Percentiles rank a stretch among this genome's conserved stretches.
These are phyloP conservation scores for Geotrichum histeridarum DNA, from an alignment of 1,139 yeast genomes.

Conservation along the genomic window DNA sequence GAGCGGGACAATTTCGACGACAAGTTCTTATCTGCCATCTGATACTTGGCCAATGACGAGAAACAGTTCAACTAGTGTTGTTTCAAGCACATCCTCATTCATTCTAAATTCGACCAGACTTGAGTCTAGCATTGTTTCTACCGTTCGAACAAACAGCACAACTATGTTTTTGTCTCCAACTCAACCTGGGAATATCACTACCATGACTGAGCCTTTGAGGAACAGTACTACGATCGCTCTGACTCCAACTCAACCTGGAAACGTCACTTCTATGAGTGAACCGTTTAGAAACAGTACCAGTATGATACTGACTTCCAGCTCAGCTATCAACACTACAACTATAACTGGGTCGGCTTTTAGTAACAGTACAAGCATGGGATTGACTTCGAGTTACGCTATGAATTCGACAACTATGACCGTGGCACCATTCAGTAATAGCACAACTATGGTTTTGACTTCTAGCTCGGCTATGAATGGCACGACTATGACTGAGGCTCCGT, in stretches of 20 bases:
- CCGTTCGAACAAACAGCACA: not conserved
- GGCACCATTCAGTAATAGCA: no score
- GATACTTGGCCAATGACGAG: not conserved
- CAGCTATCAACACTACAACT: not conserved
- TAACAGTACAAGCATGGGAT: not conserved
- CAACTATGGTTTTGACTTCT: no score
- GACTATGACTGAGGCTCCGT: not conserved
- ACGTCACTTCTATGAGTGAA: not conserved
- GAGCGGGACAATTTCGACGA: slow-evolving; percentile 1
- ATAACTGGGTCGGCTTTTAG: not conserved
- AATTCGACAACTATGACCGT: not conserved
- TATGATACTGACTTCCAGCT: not conserved
- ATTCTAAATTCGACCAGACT: not conserved
- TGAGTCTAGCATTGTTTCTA: not conserved
- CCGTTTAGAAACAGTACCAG: not conserved
- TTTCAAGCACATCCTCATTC: not conserved
- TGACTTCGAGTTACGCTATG: not conserved
- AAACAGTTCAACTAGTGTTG: not conserved
- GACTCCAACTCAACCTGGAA: not conserved
- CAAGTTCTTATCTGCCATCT: not conserved
- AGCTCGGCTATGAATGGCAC: not conserved
- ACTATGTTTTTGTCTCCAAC: not conserved
- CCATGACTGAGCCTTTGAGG: not conserved
- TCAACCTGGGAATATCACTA: not conserved
- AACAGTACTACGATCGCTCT: not conserved